Conservation (phyloP, 1,284 basidiomycete species). For the Rhodotorula sp. region DNA sequence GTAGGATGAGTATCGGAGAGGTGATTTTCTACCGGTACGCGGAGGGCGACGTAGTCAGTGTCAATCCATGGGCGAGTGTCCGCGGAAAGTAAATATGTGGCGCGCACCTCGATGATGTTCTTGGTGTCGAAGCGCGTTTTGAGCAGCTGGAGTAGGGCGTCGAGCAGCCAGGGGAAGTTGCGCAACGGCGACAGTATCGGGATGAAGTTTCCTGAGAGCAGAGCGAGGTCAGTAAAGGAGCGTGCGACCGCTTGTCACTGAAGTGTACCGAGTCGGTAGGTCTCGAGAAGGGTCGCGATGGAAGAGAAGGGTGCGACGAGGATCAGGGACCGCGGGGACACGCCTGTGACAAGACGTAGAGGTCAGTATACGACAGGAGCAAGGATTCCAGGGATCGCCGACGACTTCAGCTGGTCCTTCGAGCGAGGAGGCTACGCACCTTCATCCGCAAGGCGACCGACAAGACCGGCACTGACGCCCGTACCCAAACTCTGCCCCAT, state of each 20-base stretch:
- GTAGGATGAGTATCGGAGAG: conserved; percentile 71
- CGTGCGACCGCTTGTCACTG: not conserved
- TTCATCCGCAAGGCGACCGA: conserved; percentile 61
- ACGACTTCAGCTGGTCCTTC: too few species aligned
- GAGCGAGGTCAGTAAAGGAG: not conserved
- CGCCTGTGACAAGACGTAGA: conserved; percentile 28
- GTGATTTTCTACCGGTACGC: conserved; percentile 52
- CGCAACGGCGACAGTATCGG: conserved; percentile 71
- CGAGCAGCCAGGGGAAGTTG: conserved; percentile 54
- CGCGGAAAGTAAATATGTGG: not conserved
- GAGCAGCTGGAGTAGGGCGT: conserved; percentile 61
- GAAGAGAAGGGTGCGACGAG: conserved; percentile 77
- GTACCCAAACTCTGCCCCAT: conserved; percentile 83
- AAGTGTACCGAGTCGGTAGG: conserved; percentile 56
- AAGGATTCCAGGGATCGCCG: too few species aligned
- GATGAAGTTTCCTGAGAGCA: conserved; percentile 54
- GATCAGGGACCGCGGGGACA: conserved; percentile 62
- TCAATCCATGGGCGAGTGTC: not conserved
- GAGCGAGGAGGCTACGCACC: conserved; percentile 44
- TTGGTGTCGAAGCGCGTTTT: conserved; percentile 68
- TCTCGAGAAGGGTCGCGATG: conserved; percentile 65
- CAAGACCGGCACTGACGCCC: conserved; percentile 68
- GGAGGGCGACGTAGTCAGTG: not conserved
- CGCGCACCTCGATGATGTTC: conserved; percentile 59
- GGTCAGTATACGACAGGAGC: too few species aligned